phyloP scores from a whole-genome alignment of 345 rosid genomes.

The Rhizophora apiculata region DNA sequence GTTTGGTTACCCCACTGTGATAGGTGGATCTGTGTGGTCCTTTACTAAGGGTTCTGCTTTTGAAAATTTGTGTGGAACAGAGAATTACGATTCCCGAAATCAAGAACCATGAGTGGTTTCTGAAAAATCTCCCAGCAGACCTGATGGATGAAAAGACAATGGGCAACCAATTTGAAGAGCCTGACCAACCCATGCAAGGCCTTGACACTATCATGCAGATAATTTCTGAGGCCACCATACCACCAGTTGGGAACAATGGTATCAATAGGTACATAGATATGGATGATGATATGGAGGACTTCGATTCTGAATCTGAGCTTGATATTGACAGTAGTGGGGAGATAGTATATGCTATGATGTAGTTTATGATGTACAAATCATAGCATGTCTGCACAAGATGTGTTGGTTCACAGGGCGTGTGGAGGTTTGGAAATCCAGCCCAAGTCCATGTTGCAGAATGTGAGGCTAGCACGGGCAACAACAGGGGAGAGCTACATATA shows the following conservation, averaged over 20 bases:
- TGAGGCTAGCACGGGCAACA: conserved; percentile 12
- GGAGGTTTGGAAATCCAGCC: not conserved
- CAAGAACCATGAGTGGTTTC: conserved; percentile 31
- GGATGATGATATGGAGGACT: conserved; percentile 34
- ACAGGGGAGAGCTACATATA: conserved; percentile 5
- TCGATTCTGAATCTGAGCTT: conserved; percentile 32
- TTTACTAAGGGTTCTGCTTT: not conserved
- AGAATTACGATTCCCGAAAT: conserved; percentile 30
- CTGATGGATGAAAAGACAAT: conserved; percentile 30
- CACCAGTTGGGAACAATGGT: conserved; percentile 19
- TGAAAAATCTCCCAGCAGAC: conserved; percentile 27
- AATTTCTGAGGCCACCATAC: conserved; percentile 31
- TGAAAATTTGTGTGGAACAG: conserved; percentile 11
- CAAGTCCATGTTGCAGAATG: not conserved
- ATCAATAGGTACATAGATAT: conserved; percentile 22
- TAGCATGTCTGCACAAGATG: conserved; percentile 1
- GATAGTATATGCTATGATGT: conserved; percentile 24
- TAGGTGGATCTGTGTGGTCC: not conserved
- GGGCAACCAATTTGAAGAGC: conserved; percentile 30
- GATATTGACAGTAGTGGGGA: conserved; percentile 35
- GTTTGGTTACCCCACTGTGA: not conserved
- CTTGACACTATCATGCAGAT: conserved; percentile 31
- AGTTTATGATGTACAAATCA: not conserved
- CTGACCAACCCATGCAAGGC: conserved; percentile 33
- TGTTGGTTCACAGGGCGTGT: not conserved